These are phyloP conservation scores for Saturnispora hagleri DNA, from an alignment of 805 yeast genomes.

Conservation along the genomic window DNA sequence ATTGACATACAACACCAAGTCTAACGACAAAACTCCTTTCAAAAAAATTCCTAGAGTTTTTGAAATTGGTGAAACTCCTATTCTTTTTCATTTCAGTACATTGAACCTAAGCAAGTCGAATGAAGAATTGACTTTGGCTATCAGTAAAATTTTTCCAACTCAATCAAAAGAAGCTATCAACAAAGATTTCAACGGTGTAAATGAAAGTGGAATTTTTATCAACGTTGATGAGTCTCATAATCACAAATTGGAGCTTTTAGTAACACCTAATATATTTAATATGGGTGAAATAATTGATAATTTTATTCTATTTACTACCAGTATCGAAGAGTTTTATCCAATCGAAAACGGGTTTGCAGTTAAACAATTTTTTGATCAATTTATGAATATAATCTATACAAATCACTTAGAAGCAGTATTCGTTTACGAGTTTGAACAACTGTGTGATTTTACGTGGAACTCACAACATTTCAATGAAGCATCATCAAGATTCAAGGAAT, in stretches of 20 bases:
- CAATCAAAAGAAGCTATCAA: background rate
- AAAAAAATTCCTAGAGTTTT: slow-evolving; percentile 18
- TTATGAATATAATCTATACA: slow-evolving; percentile 56
- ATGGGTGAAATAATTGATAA: slow-evolving; percentile 74
- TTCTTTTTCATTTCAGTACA: slow-evolving; percentile 30
- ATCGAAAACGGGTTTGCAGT: slow-evolving; percentile 25
- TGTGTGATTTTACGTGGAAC: slow-evolving; percentile 19
- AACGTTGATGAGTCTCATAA: slow-evolving; percentile 42
- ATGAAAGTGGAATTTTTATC: slow-evolving; percentile 37
- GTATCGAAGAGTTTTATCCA: slow-evolving; percentile 38
- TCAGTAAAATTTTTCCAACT: slow-evolving; percentile 9
- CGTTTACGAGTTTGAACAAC: slow-evolving; percentile 40
- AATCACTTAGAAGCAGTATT: slow-evolving; percentile 55
- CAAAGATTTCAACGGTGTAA: slow-evolving; percentile 19
- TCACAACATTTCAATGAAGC: background rate
- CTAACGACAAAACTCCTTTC: slow-evolving; percentile 16
- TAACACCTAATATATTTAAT: slow-evolving; percentile 64
- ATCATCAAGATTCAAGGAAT: slow-evolving; percentile 32
- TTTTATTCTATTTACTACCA: slow-evolving; percentile 57
- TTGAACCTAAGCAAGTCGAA: slow-evolving; percentile 24
- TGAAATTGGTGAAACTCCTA: slow-evolving; percentile 13
- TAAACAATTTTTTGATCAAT: slow-evolving; percentile 44
- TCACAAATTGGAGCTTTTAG: slow-evolving; percentile 53
- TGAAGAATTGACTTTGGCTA: slow-evolving; percentile 4
- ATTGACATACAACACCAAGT: slow-evolving; percentile 12